A percentile compares a stretch with the other conserved stretches of the same genome.
phyloP scores from a whole-genome alignment of 2,329 filamentous ascomycete genomes.

The Diplocarpon rosae region DNA sequence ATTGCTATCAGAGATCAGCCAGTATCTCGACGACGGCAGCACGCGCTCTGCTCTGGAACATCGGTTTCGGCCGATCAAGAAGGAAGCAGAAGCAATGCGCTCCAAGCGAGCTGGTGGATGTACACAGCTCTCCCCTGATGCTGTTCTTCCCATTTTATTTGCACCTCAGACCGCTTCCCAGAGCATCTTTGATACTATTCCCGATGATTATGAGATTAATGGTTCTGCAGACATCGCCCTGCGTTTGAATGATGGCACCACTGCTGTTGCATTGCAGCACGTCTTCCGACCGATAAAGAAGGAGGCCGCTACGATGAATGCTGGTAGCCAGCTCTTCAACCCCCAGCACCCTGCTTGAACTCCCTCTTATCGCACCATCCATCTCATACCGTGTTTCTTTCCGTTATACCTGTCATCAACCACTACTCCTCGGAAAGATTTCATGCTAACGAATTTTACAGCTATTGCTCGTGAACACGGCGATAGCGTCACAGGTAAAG shows the following conservation, averaged over 20 bases:
- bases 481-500: slow-evolving; percentile 22
- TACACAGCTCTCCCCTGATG: background rate
- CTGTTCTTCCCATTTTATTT: background rate
- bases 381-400: slow-evolving; percentile 5
- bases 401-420: slow-evolving; percentile 9
- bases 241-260: slow-evolving; percentile 16
- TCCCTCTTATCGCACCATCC: background rate
- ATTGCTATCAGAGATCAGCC: background rate
- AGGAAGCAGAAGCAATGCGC: slow-evolving; percentile 6
- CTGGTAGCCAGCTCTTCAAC: slow-evolving; percentile 9
- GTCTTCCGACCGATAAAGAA: slow-evolving; percentile 24
- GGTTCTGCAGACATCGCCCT: slow-evolving; percentile 9
- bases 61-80: slow-evolving; percentile 15
- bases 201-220: slow-evolving; percentile 8
- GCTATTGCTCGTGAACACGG: slow-evolving; percentile 22
- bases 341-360: background rate
- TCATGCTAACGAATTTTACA: slow-evolving; percentile 21
- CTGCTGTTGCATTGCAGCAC: slow-evolving; percentile 21
- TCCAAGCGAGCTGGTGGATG: background rate
- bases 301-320: slow-evolving; percentile 17
- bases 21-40: slow-evolving; percentile 6
- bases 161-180: background rate
- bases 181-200: background rate
- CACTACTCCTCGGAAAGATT: slow-evolving; percentile 3
- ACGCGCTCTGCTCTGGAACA: slow-evolving; percentile 13